Conservation (phyloP, 306 rosid genomes). For the Luffa acutangula region DNA sequence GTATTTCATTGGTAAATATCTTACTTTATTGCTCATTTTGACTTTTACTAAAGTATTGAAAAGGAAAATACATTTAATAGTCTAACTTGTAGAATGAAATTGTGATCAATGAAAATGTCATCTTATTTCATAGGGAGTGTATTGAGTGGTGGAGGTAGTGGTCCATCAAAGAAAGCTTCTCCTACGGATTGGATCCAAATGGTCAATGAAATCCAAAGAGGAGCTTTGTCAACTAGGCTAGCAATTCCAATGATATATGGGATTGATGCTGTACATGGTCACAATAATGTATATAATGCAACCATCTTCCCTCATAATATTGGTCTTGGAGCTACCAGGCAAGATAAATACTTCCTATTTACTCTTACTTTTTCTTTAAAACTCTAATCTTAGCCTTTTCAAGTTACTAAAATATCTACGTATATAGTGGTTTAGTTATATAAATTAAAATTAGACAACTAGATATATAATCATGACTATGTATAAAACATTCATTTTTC, state of each 20-base stretch:
- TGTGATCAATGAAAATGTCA: too few species aligned
- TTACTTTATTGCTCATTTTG: neutral
- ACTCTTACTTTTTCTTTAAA: neutral
- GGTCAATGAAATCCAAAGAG: neutral
- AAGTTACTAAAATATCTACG: too few species aligned
- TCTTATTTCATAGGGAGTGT: neutral
- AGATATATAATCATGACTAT: too few species aligned
- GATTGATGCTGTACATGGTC: neutral
- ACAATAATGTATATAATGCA: neutral
- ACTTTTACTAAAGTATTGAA: too few species aligned
- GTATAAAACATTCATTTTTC: too few species aligned
- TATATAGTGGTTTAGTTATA: too few species aligned
- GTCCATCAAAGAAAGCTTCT: neutral
- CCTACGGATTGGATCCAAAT: neutral
- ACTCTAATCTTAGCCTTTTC: neutral
- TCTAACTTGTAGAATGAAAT: too few species aligned
- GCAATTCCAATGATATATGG: slow-evolving; percentile 2
- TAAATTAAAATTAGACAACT: too few species aligned
- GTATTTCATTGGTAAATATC: neutral
- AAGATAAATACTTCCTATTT: neutral
- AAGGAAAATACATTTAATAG: too few species aligned
- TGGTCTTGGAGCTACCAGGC: neutral
- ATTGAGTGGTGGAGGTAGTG: neutral
- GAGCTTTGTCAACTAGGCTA: neutral
- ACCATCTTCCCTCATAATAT: neutral